Evolutionary conservation across 2,329 filamentous ascomycete genomes (phyloP).

Genomic region (Chaetomium globosum): DNA sequence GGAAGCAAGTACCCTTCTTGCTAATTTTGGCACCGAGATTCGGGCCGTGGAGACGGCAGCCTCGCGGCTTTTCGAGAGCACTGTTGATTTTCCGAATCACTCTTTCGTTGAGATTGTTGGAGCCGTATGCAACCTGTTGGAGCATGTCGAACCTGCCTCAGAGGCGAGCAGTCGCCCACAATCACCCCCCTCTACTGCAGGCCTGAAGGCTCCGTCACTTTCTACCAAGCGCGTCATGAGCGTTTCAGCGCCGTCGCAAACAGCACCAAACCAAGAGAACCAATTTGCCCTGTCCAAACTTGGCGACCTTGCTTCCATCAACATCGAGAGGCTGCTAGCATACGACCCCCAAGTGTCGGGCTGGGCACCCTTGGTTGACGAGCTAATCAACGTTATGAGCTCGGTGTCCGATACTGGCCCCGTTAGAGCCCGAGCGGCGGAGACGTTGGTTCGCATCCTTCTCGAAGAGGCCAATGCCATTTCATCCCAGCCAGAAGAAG

Average conservation of each 20-base stretch:
- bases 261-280: constrained; percentile 62
- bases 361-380: constrained; percentile 68
- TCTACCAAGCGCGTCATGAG: constrained; percentile 53
- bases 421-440: constrained; percentile 63
- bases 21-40: constrained; percentile 77
- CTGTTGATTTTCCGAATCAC: constrained; percentile 81
- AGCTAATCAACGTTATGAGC: constrained; percentile 56
- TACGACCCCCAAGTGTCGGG: constrained; percentile 69
- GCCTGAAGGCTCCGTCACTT: constrained; percentile 44
- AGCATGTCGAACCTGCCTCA: constrained; percentile 41
- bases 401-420: constrained; percentile 52
- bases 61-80: constrained; percentile 85
- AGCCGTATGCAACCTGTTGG: constrained; percentile 73
- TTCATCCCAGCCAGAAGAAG: constrained; percentile 53
- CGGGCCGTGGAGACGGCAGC: constrained; percentile 87
- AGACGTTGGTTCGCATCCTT: constrained; percentile 62
- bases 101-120: constrained; percentile 77
- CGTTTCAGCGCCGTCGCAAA: constrained; percentile 49
- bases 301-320: constrained; percentile 72
- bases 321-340: constrained; percentile 72
- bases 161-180: constrained; percentile 43
- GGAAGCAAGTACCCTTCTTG: constrained; percentile 56
- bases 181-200: constrained; percentile 41
- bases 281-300: constrained; percentile 73
- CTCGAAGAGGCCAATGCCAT: constrained; percentile 62